Percentiles rank a stretch among this genome's conserved stretches.
Evolutionary conservation across 2,329 filamentous ascomycete species (phyloP).

Genomic region (Ambrosiella cleistominuta): DNA sequence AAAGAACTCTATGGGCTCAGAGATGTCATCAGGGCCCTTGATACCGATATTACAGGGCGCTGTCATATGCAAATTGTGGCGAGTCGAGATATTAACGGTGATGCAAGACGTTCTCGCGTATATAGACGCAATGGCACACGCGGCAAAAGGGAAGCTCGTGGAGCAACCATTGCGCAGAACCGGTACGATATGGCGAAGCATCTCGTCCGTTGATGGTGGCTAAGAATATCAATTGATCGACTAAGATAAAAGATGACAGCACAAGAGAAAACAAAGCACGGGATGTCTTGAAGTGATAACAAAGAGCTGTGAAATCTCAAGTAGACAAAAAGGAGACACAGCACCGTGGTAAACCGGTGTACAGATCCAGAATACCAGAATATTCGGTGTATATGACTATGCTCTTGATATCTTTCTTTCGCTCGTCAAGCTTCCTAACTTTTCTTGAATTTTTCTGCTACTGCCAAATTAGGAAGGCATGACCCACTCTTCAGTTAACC

Average conservation of each 20-base stretch:
- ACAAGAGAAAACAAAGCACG: background rate
- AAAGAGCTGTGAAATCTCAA: no score
- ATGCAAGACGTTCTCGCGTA: background rate
- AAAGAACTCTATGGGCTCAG: background rate
- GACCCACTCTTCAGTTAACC: background rate
- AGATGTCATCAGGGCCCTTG: constrained; percentile 10
- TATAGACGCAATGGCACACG: background rate
- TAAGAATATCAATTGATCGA: background rate
- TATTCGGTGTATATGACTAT: no score
- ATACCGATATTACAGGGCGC: background rate
- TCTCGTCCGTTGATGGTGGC: background rate
- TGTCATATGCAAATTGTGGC: background rate
- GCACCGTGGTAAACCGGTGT: no score
- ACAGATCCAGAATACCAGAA: no score
- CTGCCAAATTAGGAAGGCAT: background rate
- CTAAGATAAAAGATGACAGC: background rate
- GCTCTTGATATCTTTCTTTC: background rate
- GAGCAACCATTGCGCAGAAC: constrained; percentile 9
- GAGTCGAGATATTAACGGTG: background rate
- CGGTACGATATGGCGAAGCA: constrained; percentile 13
- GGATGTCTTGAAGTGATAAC: no score
- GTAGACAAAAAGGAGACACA: no score
- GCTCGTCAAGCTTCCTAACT: background rate
- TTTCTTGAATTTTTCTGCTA: background rate
- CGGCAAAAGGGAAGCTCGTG: background rate